These are phyloP conservation scores for Athelia sp. DNA, from an alignment of 1,284 basidiomycete species.

Conservation along the genomic window DNA sequence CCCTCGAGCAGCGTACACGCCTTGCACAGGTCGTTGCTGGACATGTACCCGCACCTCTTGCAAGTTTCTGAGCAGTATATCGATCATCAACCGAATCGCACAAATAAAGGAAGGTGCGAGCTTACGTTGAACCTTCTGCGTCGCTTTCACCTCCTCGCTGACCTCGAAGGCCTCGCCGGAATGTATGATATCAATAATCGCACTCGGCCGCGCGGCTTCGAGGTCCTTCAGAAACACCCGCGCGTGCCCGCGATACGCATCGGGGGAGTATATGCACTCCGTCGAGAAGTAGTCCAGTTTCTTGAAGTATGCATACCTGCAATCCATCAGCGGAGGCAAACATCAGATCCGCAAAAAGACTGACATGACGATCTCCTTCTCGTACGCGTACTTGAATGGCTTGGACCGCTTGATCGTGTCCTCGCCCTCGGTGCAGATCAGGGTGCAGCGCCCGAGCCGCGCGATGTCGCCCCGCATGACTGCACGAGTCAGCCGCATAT, in stretches of 20 bases:
- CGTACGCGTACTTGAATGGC: conserved; percentile 98
- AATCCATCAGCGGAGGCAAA: conserved; percentile 6
- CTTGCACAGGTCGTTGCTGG: conserved; percentile 90
- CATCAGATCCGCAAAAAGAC: conserved; percentile 16
- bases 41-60: conserved; percentile 87
- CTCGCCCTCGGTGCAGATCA: conserved; percentile 90
- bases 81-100: too few relatives aligned
- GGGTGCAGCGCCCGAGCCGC: conserved; percentile 88
- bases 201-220: conserved; percentile 88
- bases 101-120: conserved; percentile 12
- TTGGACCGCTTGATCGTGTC: conserved; percentile 96
- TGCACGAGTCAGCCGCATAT: too few relatives aligned
- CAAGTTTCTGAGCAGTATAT: too few relatives aligned
- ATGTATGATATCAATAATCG: conserved; percentile 97
- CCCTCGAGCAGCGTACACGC: conserved; percentile 89
- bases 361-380: conserved; percentile 99
- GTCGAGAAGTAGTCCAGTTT: conserved; percentile 99
- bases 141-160: conserved; percentile 71
- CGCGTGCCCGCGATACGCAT: conserved; percentile 96
- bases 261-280: conserved; percentile 98
- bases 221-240: conserved; percentile 93
- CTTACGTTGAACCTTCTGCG: conserved; percentile 77
- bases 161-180: conserved; percentile 89
- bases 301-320: conserved; percentile 98
- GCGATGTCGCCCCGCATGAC: conserved; percentile 98